Evolutionary conservation across 805 yeast genomes (phyloP).

Genomic region (Monosporozyma servazzii): DNA sequence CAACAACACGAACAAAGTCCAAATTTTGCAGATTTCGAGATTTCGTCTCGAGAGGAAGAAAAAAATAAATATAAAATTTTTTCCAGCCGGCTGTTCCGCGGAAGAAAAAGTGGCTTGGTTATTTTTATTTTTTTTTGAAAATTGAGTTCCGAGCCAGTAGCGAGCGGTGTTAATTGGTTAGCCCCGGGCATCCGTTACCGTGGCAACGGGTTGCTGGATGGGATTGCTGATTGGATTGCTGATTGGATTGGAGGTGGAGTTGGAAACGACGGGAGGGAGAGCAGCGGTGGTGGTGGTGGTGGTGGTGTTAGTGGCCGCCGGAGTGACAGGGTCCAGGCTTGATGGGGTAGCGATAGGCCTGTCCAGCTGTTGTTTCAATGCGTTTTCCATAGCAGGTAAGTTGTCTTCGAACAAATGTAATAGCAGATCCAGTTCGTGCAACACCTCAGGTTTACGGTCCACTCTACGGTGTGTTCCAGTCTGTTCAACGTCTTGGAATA

Average conservation of each 20-base stretch:
- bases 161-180: neutral
- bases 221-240: neutral
- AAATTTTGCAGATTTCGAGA: neutral
- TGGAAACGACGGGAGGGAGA: neutral
- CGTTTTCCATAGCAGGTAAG: conserved; percentile 22
- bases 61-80: neutral
- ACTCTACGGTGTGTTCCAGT: conserved; percentile 8
- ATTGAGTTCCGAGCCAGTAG: too few relatives aligned
- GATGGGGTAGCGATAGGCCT: neutral
- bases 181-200: neutral
- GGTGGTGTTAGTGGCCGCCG: neutral
- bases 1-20: neutral
- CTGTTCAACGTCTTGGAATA: conserved; percentile 22
- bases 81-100: neutral
- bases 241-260: neutral
- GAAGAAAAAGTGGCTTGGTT: neutral
- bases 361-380: conserved; percentile 20
- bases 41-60: neutral
- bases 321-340: neutral
- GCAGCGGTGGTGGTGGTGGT: neutral
- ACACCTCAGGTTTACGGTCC: conserved; percentile 24
- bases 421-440: conserved; percentile 22
- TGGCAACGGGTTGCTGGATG: neutral
- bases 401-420: conserved; percentile 25
- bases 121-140: neutral